Percentiles rank a stretch among this genome's conserved stretches.
phyloP scores from a whole-genome alignment of 1,284 basidiomycete genomes.

The Microbotryum scabiosae region DNA sequence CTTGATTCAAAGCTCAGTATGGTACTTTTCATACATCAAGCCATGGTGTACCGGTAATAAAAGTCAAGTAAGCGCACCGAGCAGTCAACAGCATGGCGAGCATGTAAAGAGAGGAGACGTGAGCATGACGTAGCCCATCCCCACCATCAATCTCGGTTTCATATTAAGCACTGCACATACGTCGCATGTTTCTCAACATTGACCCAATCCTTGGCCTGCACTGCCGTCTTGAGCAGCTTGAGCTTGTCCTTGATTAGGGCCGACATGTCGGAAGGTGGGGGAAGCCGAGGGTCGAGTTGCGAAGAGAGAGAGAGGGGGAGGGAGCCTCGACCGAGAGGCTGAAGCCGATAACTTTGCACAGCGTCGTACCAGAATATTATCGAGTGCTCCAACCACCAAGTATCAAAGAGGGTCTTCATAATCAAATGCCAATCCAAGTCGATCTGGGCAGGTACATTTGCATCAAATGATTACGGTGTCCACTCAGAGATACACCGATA shows the following conservation, averaged over 20 bases:
- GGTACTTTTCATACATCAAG: slow-evolving; percentile 6
- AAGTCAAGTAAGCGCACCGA: background rate
- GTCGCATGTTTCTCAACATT: slow-evolving; percentile 66
- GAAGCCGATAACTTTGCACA: too few relatives aligned
- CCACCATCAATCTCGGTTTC: background rate
- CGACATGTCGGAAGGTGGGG: background rate
- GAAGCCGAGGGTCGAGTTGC: too few relatives aligned
- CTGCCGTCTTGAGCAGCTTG: slow-evolving; percentile 67
- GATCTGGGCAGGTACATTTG: too few relatives aligned
- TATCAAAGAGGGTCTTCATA: too few relatives aligned
- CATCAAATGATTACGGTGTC: too few relatives aligned
- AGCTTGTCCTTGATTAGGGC: slow-evolving; percentile 59
- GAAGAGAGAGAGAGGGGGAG: too few relatives aligned
- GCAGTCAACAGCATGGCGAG: background rate
- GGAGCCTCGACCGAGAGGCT: too few relatives aligned
- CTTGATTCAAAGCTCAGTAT: slow-evolving; percentile 29
- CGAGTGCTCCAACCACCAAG: too few relatives aligned
- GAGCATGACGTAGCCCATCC: background rate
- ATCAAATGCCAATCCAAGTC: too few relatives aligned
- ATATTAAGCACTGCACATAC: slow-evolving; percentile 51
- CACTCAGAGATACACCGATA: too few relatives aligned
- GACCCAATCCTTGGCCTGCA: slow-evolving; percentile 68
- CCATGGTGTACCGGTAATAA: background rate
- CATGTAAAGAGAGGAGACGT: background rate
- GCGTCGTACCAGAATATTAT: too few relatives aligned